Evolutionary conservation across 768 basidiomycete species (phyloP), one percentile per base, ranked within the genome.

Genomic region (Arthromyces matolae): DNA sequence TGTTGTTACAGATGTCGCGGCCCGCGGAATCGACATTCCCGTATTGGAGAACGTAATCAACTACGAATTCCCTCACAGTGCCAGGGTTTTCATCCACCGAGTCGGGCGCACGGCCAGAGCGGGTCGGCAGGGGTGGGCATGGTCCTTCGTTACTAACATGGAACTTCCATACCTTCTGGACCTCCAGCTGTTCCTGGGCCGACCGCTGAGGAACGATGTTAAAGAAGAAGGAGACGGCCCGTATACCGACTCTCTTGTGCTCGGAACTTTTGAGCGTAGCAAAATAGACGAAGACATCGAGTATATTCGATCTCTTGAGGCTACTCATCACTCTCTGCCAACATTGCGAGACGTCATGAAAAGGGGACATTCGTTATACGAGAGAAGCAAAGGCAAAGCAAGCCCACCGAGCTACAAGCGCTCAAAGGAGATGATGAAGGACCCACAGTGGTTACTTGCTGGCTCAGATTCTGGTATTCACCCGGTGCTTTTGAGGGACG

Each of bases 1-100:
- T 20, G 93, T 98, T 28, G 96, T 98, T 34, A 99, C 96, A 0
- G 96, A 99, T 60, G 93, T 99, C 32, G 96, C 96, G 16, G 96
- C 96, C 12, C 87, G 96, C 55, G 96, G 96, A 59, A 92, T 99
- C 57, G 96, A 99, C 68, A 94, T 99, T 27, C 96, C 96, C 4
- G 78, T 97, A 32, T 78, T 99, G 52, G 92, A 94, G 63, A 90
- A 98, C 61, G 96, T 99, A 27, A 75, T 99, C 64, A 99, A 99
- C 65, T 99, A 94, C 65, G 96, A 99, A 59, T 97, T 99, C 56
- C 96, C 96, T 1, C 87, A 92, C 50, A 92, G 94, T 19, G 83
- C 93, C 1, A 75, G 94, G 47, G 84, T 96, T 9, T 99, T 97
- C 56, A 84, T 99, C 0, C 96, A 99, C 66, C 89, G 96, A 49